These are phyloP conservation scores for Prunus davidiana DNA, from an alignment of 306 rosid genomes.

Conservation along the genomic window DNA sequence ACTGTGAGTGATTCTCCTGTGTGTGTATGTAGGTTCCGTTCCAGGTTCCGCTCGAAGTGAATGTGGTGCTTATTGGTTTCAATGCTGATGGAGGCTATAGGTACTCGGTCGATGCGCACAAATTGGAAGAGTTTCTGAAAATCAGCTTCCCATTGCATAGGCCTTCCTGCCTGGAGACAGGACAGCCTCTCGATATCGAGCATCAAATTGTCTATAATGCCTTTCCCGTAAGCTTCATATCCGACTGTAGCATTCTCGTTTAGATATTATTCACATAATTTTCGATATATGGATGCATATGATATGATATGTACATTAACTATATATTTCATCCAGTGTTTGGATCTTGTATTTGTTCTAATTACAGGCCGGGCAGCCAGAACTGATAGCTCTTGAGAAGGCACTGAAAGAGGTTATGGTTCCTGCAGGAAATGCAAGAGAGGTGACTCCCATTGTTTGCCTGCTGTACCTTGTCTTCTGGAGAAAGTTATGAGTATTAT, in stretches of 20 bases:
- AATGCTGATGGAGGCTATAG: conserved; percentile 82
- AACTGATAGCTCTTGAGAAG: conserved; percentile 84
- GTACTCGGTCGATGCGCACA: conserved; percentile 54
- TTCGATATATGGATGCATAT: not conserved
- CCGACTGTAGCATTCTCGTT: not conserved
- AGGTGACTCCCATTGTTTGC: conserved; percentile 43
- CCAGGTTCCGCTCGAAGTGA: conserved; percentile 95
- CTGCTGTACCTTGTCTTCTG: conserved; percentile 3
- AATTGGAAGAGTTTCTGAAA: conserved; percentile 67
- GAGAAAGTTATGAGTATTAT: not conserved
- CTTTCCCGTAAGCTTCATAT: conserved; percentile 56
- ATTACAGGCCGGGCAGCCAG: conserved; percentile 83
- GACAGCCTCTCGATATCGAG: conserved; percentile 85
- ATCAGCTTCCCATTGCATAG: conserved; percentile 79
- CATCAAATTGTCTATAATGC: conserved; percentile 75
- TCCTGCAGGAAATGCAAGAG: conserved; percentile 83
- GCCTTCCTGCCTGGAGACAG: conserved; percentile 88
- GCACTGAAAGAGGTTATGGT: conserved; percentile 81
- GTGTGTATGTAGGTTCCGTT: conserved; percentile 67
- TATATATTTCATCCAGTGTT: not conserved
- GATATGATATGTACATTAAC: too few species aligned
- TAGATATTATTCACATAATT: not conserved
- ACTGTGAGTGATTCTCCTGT: not conserved
- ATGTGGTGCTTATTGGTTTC: conserved; percentile 80
- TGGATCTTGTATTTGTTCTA: not conserved